Evolutionary conservation across 2,329 filamentous ascomycete genomes (phyloP), one percentile per base, ranked within the genome.

Genomic region (Xylariaceae sp.): DNA sequence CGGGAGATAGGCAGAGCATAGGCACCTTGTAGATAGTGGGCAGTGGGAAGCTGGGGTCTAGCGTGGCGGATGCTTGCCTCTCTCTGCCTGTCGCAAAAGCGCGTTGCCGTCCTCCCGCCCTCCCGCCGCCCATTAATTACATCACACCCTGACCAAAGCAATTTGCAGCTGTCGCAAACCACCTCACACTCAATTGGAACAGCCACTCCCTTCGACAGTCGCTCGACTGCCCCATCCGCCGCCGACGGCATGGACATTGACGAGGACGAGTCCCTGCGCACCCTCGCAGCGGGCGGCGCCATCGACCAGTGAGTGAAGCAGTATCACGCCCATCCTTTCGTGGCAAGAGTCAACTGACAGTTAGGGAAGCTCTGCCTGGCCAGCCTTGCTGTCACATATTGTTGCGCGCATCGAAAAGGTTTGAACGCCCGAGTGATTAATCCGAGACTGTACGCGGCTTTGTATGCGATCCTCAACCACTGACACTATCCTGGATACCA

Each of bases 201-300:
- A 7, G 22, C 38, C 36, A 43, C 31, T 43, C 42, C 43, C 43
- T 28, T 41, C 33, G 36, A 36, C 31, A 17, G 19, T 31, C 9
- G 14, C 16, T 16, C 22, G 28, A n/a, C 28, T 14, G 14, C 43
- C 38, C 17, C 6, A 14, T 40, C 10, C 34, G 13, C 31, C 41
- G 53, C 56, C 60, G 56, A 60, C 57, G 72, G 63, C 59, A 84
- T 84, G 81, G 80, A 83, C 50, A 73, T 79, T 34, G 81, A 84
- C 42, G 79, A 80, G 56, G 76, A 81, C 44, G 76, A 73, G 31
- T 67, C 76, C 31, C 70, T 83, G 58, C 66, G 64, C 56, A 72
- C 59, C 53, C 71, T 83, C 58, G 79, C 81, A 18, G 66, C 71
- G 16, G 81, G 81, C 57, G 76, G 73, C 17, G 61, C 72, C 16